Base-by-base conservation (phyloP, 164 flowering plant genomes). In the Cinnamomum chago region DNA sequence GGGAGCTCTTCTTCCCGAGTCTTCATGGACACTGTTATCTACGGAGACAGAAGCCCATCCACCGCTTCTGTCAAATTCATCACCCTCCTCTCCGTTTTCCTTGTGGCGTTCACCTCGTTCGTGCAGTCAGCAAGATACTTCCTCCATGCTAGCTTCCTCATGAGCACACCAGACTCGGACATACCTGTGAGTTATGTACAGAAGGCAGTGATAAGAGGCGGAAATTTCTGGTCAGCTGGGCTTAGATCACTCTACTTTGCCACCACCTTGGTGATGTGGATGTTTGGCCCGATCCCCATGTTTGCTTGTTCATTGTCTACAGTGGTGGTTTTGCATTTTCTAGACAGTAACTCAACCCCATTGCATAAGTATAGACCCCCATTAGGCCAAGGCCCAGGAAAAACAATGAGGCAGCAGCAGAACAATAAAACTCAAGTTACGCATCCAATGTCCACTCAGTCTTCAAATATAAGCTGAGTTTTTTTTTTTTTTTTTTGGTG, bases 241-340 rank as follows among this genome's bases (percentile, higher is more conserved):
- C 75, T 88, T 3, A 73, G 90, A 58, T 87, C 90, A 0, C 79
- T 90, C 71, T 87, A 88, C 74, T 86, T 90, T 52, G 87, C 87
- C 5, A 76, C 79, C 68, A 74, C 78, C 27, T 74, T 88, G 76
- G 50, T 88, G 71, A 72, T 88, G 30, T 90, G 91, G 93, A 75
- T 84, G 23, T 90, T 88, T 76, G 91, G 93, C 15, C 89, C 93
- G 2, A 83, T 88, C 17, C 89, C 88, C 0, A 86, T 90, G 89
- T 81, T 87, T 70, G 72, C 75, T 52, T 77, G 83, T 58, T 84
- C 88, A 0, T 73, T 85, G 27, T 64, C 62, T 28, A 82, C 76
- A 81, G 90, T 86, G 58, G 33, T 75, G 1, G 58, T 81, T 62
- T 68, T 88, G 60, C 66, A 81, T 55, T 71, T 74, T 62, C 82